phyloP scores from a whole-genome alignment of 2,329 filamentous ascomycete genomes.

The Neobulgaria alba region DNA sequence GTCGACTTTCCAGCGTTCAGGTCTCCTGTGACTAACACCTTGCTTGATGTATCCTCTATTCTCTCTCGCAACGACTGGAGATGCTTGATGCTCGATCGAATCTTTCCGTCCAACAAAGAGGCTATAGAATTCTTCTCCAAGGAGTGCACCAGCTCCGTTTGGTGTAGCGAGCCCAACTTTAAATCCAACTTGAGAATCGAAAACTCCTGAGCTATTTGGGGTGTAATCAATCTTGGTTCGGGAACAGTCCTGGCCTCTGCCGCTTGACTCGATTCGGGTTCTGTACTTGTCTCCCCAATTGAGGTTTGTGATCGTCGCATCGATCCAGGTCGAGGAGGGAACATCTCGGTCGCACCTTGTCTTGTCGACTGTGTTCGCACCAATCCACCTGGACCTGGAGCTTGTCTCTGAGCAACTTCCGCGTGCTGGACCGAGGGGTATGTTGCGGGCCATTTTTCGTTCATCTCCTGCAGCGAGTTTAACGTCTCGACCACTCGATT shows the following conservation, averaged over 20 bases:
- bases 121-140: conserved; percentile 88
- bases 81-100: conserved; percentile 87
- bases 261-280: conserved; percentile 64
- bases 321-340: conserved; percentile 36
- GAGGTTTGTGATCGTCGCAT: conserved; percentile 67
- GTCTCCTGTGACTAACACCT: conserved; percentile 92
- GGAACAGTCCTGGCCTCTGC: conserved; percentile 51
- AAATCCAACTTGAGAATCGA: conserved; percentile 92
- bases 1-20: conserved; percentile 97
- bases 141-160: conserved; percentile 87
- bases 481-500: conserved; percentile 77
- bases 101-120: conserved; percentile 84
- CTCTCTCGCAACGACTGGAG: conserved; percentile 78
- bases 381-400: conserved; percentile 49
- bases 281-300: conserved; percentile 44
- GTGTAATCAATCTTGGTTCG: conserved; percentile 79
- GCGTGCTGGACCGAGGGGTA: conserved; percentile 77
- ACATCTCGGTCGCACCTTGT: conserved; percentile 25
- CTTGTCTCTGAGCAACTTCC: conserved; percentile 35
- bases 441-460: conserved; percentile 84
- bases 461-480: conserved; percentile 78
- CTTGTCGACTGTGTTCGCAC: conserved; percentile 53
- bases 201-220: conserved; percentile 91
- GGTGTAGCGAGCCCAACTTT: conserved; percentile 78
- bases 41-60: conserved; percentile 95